These are phyloP conservation scores for Lepiota venenata DNA, from an alignment of 768 basidiomycete species.

Conservation along the genomic window DNA sequence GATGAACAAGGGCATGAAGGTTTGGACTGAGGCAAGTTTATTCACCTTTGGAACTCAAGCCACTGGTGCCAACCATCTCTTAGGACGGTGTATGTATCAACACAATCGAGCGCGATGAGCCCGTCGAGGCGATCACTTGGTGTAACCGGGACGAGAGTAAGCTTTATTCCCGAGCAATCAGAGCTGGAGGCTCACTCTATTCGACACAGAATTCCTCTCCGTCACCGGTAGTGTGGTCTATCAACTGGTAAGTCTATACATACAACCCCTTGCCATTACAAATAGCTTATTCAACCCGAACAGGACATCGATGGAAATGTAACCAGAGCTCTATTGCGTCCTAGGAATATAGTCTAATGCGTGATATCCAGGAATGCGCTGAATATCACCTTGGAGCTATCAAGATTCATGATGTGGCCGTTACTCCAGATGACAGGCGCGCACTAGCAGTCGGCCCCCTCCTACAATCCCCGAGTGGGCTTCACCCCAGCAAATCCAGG, in stretches of 20 bases:
- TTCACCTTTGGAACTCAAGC: slow-evolving; percentile 7
- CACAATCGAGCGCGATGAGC: slow-evolving; percentile 54
- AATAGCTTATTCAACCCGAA: background rate
- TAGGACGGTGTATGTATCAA: slow-evolving; percentile 68
- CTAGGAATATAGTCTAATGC: background rate
- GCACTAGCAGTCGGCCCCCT: slow-evolving; percentile 69
- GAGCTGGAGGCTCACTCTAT: background rate
- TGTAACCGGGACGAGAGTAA: slow-evolving; percentile 59
- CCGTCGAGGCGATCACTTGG: slow-evolving; percentile 68
- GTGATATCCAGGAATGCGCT: slow-evolving; percentile 41
- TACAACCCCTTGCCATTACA: background rate
- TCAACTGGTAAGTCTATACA: slow-evolving; percentile 44
- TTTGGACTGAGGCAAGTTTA: slow-evolving; percentile 67
- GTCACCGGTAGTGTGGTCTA: slow-evolving; percentile 62
- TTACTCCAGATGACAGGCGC: slow-evolving; percentile 62
- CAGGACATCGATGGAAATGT: slow-evolving; percentile 63
- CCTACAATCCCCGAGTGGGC: slow-evolving; percentile 55
- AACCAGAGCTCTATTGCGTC: background rate
- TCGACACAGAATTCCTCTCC: slow-evolving; percentile 56
- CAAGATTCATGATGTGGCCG: slow-evolving; percentile 66
- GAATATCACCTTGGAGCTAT: slow-evolving; percentile 58
- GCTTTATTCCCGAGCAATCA: background rate
- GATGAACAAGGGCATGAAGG: slow-evolving; percentile 58
- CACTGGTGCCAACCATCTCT: background rate
- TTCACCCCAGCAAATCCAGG: slow-evolving; percentile 67